Base-by-base conservation (phyloP, 441 rosid genomes). In the Hura crepitans region DNA sequence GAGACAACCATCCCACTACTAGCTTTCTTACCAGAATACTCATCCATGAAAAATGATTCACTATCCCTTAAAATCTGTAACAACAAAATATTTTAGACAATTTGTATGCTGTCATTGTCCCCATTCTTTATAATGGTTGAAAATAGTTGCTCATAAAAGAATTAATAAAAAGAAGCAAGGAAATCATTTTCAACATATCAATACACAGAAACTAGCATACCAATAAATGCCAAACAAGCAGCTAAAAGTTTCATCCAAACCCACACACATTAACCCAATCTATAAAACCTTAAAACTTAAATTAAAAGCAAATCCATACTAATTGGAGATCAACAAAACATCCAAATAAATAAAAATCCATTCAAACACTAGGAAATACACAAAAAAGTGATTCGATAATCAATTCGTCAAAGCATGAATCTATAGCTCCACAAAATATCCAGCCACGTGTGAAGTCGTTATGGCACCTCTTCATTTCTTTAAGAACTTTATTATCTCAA, bases 1-100 rank as follows among this genome's bases (percentile, higher is more conserved):
- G 88, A 72, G 55, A 81, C 82, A 67, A 80, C 74, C 74, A 80
- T 70, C 62, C 83, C 77, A 54, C 86, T 75, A 35, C 71, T 72
- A 72, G 81, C 80, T 81, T 85, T 83, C 81, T 90, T 87, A 66
- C 93, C 82, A 14, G 95, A 82, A 81, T 79, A 83, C 57, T 84
- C 86, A 79, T 89, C 96, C 99, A 95, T 95, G 74, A 73, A 73
- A 43, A 45, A 30, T 39, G 59, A 45, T 55, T 28, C 47, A 18
- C 64, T 28, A 69, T 27, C 68, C 69, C 50, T 50, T 53, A 72
- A 43, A 35, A 65, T 70, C 93, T 85, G 81, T 58, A 69, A 70
- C 13, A 61, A 73, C 14, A 74, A 69, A 18, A 51, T 46, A 20
- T 10, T 15, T 13, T 42, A 5, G 59, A 20, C 54, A 12, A n/a